phyloP scores from a whole-genome alignment of 345 rosid genomes.

The Cardamine resedifolia region DNA sequence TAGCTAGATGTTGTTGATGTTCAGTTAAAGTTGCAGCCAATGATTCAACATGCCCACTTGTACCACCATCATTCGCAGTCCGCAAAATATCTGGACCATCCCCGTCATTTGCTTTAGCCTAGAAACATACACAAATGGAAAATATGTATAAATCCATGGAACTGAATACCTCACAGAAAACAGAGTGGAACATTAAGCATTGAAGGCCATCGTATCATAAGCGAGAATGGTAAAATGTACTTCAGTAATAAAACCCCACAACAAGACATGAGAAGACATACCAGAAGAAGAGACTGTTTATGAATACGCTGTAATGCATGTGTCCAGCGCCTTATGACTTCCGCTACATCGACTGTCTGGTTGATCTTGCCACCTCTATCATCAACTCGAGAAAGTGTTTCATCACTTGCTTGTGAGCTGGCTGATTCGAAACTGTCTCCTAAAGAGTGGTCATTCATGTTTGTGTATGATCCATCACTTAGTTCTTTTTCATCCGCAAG shows the following conservation, averaged over 20 bases:
- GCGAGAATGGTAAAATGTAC: slow-evolving; percentile 16
- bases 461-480: slow-evolving; percentile 51
- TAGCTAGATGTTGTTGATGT: slow-evolving; percentile 97
- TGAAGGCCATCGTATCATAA: background rate
- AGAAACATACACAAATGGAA: slow-evolving; percentile 29
- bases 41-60: slow-evolving; percentile 89
- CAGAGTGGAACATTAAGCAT: slow-evolving; percentile 7
- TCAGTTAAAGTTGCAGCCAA: slow-evolving; percentile 87
- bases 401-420: slow-evolving; percentile 62
- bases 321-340: slow-evolving; percentile 97
- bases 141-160: background rate
- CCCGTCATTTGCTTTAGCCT: slow-evolving; percentile 99
- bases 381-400: slow-evolving; percentile 65
- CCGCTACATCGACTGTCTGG: slow-evolving; percentile 95
- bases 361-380: slow-evolving; percentile 87
- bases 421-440: slow-evolving; percentile 44
- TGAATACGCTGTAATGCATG: slow-evolving; percentile 98
- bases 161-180: slow-evolving; percentile 9
- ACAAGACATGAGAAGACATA: slow-evolving; percentile 42
- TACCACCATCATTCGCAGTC: slow-evolving; percentile 67
- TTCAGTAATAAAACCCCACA: background rate
- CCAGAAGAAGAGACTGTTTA: slow-evolving; percentile 95
- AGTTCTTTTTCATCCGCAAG: slow-evolving; percentile 69
- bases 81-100: slow-evolving; percentile 96
- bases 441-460: slow-evolving; percentile 44